phyloP scores from a whole-genome alignment of 495 filamentous ascomycete species.

The Viridothelium virens region DNA sequence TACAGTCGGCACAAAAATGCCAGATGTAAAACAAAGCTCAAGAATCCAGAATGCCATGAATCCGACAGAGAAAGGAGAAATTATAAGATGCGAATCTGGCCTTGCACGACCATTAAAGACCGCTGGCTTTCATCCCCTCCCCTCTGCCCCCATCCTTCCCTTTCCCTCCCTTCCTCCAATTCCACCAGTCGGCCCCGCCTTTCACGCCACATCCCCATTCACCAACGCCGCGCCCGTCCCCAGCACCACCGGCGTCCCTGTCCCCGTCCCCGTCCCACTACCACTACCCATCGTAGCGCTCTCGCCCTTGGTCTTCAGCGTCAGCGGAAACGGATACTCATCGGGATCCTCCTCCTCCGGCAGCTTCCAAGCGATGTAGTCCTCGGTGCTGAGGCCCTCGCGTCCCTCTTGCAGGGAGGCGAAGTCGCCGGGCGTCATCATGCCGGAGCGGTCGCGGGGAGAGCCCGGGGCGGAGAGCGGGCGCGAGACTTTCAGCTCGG shows the following conservation, averaged over 20 bases:
- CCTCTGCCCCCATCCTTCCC: not conserved
- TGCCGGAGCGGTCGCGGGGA: conserved; percentile 79
- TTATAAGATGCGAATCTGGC: not conserved
- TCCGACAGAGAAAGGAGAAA: not conserved
- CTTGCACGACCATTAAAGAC: not conserved
- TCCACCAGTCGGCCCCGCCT: no score
- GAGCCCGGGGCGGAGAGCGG: conserved; percentile 91
- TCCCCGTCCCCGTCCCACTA: not conserved
- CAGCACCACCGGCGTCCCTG: not conserved
- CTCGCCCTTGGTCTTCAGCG: conserved; percentile 45
- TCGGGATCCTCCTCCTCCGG: conserved; percentile 87
- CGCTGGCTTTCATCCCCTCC: not conserved
- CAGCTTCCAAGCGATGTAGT: conserved; percentile 95
- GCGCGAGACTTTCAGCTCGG: conserved; percentile 85
- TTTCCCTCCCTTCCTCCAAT: no score
- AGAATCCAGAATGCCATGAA: conserved; percentile 6
- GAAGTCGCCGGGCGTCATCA: conserved; percentile 99
- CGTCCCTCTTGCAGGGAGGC: conserved; percentile 88
- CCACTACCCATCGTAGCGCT: conserved; percentile 2
- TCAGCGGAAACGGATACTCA: conserved; percentile 87
- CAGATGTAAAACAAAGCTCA: not conserved
- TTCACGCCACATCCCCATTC: not conserved
- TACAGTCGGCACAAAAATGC: not conserved
- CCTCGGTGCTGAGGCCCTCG: conserved; percentile 90
- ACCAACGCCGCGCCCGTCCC: not conserved